Conservation (phyloP, 1,284 basidiomycete genomes). For the Rhodotorula mucilaginosa region DNA sequence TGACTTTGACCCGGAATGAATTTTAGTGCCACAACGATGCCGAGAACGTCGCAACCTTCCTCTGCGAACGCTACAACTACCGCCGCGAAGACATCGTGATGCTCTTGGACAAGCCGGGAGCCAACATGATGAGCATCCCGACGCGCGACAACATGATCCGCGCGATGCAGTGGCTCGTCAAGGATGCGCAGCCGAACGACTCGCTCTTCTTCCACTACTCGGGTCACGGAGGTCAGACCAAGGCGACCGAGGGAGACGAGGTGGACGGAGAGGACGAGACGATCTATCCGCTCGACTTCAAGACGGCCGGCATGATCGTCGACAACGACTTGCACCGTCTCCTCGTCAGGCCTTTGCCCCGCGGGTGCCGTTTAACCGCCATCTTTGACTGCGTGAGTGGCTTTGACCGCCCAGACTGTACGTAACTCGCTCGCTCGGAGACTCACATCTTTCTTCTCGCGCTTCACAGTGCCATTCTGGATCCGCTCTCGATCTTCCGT, state of each 20-base stretch:
- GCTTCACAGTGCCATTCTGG: slow-evolving; percentile 51
- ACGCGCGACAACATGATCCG: slow-evolving; percentile 78
- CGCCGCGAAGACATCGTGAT: slow-evolving; percentile 78
- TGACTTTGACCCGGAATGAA: too few species aligned
- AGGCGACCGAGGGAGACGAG: slow-evolving; percentile 59
- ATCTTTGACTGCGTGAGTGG: slow-evolving; percentile 64
- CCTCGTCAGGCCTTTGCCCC: slow-evolving; percentile 57
- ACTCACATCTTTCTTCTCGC: not conserved
- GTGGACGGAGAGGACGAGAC: slow-evolving; percentile 53
- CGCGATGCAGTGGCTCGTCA: slow-evolving; percentile 88
- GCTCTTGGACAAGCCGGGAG: slow-evolving; percentile 68
- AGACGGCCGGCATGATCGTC: slow-evolving; percentile 68
- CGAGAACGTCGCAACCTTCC: slow-evolving; percentile 68
- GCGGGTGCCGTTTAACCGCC: slow-evolving; percentile 80
- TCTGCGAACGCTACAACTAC: slow-evolving; percentile 64
- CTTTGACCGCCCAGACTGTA: not conserved
- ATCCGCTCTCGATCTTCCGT: slow-evolving; percentile 54
- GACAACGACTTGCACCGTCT: slow-evolving; percentile 59
- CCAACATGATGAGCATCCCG: slow-evolving; percentile 63
- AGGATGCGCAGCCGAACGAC: slow-evolving; percentile 73
- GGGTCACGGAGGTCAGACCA: slow-evolving; percentile 78
- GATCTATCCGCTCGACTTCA: slow-evolving; percentile 79
- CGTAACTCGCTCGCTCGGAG: not conserved
- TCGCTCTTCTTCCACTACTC: slow-evolving; percentile 84
- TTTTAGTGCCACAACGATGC: slow-evolving; percentile 75